Conservation (phyloP, 2,329 filamentous ascomycete genomes). For the Phaeophleospora eucalypticola region DNA sequence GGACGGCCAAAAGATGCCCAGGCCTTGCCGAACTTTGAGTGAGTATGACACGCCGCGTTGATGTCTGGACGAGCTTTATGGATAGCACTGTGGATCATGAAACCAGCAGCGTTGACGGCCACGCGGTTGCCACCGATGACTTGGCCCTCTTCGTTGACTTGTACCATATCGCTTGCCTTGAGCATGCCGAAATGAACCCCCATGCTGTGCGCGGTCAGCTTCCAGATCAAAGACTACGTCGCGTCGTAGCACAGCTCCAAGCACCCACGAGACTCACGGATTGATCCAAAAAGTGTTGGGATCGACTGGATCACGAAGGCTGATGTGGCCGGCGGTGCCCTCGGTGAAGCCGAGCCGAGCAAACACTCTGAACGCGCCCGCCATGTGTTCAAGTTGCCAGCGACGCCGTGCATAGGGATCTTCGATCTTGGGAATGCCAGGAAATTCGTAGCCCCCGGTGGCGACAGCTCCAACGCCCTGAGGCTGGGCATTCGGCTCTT, state of each 20-base stretch:
- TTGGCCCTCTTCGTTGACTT: conserved; percentile 41
- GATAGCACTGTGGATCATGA: conserved; percentile 16
- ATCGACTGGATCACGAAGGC: conserved; percentile 11
- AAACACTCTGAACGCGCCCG: conserved; percentile 33
- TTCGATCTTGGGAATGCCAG: no score
- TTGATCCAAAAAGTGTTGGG: conserved; percentile 32
- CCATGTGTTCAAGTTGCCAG: conserved; percentile 34
- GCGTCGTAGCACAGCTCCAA: no score
- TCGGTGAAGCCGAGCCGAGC: conserved; percentile 30
- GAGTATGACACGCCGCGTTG: conserved; percentile 39
- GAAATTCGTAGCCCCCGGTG: no score
- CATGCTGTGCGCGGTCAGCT: no score
- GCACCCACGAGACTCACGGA: conserved; percentile 39
- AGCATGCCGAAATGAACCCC: no score
- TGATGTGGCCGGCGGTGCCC: conserved; percentile 33
- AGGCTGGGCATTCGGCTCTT: no score
- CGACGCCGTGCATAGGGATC: no score
- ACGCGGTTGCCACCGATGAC: conserved; percentile 37
- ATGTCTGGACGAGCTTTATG: conserved; percentile 16
- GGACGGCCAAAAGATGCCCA: conserved; percentile 39
- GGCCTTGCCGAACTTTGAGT: conserved; percentile 41
- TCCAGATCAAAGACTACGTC: no score
- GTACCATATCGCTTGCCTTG: conserved; percentile 42
- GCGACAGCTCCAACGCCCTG: no score
- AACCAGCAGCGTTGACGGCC: conserved; percentile 33